Evolutionary conservation across 768 basidiomycete species (phyloP).

Genomic region (Hydnum rufescens): DNA sequence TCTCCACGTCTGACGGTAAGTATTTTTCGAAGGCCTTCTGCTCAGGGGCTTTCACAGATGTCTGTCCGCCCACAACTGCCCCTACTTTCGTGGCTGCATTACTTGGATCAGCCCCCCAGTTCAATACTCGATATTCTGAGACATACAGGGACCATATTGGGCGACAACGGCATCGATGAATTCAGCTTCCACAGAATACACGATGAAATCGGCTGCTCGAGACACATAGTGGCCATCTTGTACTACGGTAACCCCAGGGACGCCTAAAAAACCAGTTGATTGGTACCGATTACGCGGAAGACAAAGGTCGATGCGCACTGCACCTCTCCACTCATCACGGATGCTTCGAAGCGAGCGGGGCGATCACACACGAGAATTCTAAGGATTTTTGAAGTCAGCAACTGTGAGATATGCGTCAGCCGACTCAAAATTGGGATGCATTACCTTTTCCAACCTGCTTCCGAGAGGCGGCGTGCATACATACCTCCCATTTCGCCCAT

Average conservation of each 20-base stretch:
- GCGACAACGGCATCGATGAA: conserved; percentile 65
- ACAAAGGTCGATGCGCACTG: conserved; percentile 5
- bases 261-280: conserved; percentile 19
- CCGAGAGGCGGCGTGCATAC: conserved; percentile 65
- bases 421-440: conserved; percentile 7
- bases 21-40: conserved; percentile 71
- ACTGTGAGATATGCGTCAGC: neutral
- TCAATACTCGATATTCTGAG: neutral
- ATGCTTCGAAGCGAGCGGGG: conserved; percentile 52
- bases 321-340: conserved; percentile 40
- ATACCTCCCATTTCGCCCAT: conserved; percentile 97
- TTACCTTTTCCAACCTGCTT: conserved; percentile 74
- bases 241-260: conserved; percentile 44
- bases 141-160: conserved; percentile 81
- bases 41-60: conserved; percentile 92
- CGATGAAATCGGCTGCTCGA: conserved; percentile 75
- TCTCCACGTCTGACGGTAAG: conserved; percentile 68
- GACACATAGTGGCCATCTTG: conserved; percentile 76
- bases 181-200: conserved; percentile 91
- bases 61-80: conserved; percentile 88
- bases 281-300: neutral
- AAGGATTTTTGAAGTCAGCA: too few species aligned
- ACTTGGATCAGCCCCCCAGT: neutral
- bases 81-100: conserved; percentile 68
- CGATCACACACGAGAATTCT: conserved; percentile 85